Evolutionary conservation across 2,329 filamentous ascomycete genomes (phyloP).

Genomic region (Arthroderma sp.): DNA sequence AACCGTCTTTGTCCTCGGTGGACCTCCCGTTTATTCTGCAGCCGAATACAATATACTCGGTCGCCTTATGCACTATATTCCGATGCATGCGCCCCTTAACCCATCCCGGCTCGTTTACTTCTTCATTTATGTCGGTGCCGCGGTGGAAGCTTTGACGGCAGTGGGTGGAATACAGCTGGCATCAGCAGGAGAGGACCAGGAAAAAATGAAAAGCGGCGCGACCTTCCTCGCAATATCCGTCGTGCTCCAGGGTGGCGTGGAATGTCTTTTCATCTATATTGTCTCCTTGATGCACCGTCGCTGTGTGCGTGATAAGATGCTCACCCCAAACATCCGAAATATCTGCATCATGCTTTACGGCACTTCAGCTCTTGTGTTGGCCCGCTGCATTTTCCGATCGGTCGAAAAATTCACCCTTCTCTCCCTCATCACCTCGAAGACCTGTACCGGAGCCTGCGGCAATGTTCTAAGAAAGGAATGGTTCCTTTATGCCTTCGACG

Average conservation of each 20-base stretch:
- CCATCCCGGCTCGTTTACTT: conserved; percentile 22
- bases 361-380: conserved; percentile 20
- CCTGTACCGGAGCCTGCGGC: conserved; percentile 15
- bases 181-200: conserved; percentile 11
- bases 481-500: conserved; percentile 26
- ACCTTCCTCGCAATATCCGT: conserved; percentile 17
- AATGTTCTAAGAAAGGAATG: conserved; percentile 21
- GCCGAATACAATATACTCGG: conserved; percentile 26
- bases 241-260: conserved; percentile 21
- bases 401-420: conserved; percentile 21
- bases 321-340: conserved; percentile 18
- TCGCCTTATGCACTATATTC: conserved; percentile 25
- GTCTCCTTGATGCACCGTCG: conserved; percentile 19
- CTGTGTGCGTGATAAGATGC: conserved; percentile 13
- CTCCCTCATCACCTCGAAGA: conserved; percentile 7
- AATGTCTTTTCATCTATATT: conserved; percentile 17
- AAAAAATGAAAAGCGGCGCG: conserved; percentile 14
- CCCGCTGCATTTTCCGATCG: conserved; percentile 25
- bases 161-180: conserved; percentile 18
- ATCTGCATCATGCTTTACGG: conserved; percentile 25
- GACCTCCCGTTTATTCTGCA: conserved; percentile 26
- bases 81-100: conserved; percentile 26
- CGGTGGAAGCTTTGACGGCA: conserved; percentile 22
- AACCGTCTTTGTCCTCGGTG: conserved; percentile 21
- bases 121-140: conserved; percentile 25